phyloP scores from a whole-genome alignment of 2,329 filamentous ascomycete genomes.

The Colletotrichum gloeosporioides region DNA sequence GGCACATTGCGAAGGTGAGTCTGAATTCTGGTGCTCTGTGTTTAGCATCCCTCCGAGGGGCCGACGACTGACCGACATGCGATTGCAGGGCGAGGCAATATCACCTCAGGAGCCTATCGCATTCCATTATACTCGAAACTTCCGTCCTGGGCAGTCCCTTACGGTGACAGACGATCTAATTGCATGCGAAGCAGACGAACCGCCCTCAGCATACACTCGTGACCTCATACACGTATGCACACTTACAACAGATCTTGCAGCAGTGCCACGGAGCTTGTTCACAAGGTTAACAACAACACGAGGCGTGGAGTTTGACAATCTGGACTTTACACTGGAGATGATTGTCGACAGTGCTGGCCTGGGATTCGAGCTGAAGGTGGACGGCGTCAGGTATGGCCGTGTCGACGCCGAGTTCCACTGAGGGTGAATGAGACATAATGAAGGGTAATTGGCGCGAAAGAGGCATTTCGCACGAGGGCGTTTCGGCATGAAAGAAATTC shows the following conservation, averaged over 20 bases:
- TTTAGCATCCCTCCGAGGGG: background rate
- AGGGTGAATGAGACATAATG: conserved; percentile 19
- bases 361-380: conserved; percentile 80
- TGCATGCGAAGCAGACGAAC: conserved; percentile 73
- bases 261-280: conserved; percentile 76
- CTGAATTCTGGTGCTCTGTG: background rate
- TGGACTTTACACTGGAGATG: conserved; percentile 86
- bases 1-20: conserved; percentile 79
- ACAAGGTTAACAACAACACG: conserved; percentile 79
- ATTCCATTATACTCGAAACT: conserved; percentile 87
- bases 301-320: conserved; percentile 81
- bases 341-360: conserved; percentile 79
- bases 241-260: conserved; percentile 78
- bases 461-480: background rate
- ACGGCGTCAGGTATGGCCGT: conserved; percentile 76
- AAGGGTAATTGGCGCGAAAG: background rate
- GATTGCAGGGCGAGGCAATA: conserved; percentile 69
- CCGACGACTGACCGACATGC: background rate
- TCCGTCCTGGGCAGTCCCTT: conserved; percentile 77
- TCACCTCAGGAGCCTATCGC: conserved; percentile 77
- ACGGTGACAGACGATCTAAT: conserved; percentile 83
- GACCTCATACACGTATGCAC: conserved; percentile 78
- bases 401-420: conserved; percentile 81
- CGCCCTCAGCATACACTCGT: conserved; percentile 63
- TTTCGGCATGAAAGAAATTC: background rate